Conservation (phyloP, 2,329 filamentous ascomycete genomes). For the Diplodia corticola region DNA sequence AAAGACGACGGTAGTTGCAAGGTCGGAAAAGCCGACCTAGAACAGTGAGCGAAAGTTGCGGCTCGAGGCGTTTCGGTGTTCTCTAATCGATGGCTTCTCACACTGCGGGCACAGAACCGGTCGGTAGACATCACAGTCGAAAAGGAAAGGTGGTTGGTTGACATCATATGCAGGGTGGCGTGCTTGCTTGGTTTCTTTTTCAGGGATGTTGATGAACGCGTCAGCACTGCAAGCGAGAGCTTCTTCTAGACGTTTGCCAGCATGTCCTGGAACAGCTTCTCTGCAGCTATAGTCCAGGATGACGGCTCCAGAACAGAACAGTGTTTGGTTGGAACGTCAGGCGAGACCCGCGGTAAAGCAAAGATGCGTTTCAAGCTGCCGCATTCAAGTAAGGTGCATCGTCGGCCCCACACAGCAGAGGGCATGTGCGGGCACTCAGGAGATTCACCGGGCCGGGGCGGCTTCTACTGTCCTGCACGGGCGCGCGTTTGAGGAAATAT, state of each 20-base stretch:
- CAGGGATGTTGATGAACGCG: not conserved
- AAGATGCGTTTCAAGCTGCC: not conserved
- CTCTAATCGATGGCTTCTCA: not conserved
- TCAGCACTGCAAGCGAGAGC: not conserved
- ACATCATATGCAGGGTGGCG: not conserved
- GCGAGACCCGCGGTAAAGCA: not conserved
- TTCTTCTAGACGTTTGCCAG: not conserved
- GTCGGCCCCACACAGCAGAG: not conserved
- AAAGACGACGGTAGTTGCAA: not conserved
- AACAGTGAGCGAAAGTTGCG: too few species aligned
- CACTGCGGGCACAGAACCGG: not conserved
- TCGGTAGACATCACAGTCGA: not conserved
- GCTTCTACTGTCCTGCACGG: not conserved
- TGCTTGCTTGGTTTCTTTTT: not conserved
- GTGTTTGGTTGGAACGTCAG: not conserved
- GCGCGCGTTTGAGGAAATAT: not conserved
- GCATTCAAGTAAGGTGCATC: not conserved
- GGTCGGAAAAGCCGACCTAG: too few species aligned
- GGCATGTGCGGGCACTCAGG: not conserved
- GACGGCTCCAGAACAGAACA: not conserved
- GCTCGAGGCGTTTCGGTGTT: too few species aligned
- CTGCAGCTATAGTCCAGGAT: not conserved
- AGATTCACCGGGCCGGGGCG: too few species aligned
- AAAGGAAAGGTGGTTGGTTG: not conserved
- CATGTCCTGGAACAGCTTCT: not conserved